A percentile compares a stretch with the other conserved stretches of the same genome.
Evolutionary conservation across 163 green algal species (phyloP).

Genomic region (Coccomyxa subellipsoidea): DNA sequence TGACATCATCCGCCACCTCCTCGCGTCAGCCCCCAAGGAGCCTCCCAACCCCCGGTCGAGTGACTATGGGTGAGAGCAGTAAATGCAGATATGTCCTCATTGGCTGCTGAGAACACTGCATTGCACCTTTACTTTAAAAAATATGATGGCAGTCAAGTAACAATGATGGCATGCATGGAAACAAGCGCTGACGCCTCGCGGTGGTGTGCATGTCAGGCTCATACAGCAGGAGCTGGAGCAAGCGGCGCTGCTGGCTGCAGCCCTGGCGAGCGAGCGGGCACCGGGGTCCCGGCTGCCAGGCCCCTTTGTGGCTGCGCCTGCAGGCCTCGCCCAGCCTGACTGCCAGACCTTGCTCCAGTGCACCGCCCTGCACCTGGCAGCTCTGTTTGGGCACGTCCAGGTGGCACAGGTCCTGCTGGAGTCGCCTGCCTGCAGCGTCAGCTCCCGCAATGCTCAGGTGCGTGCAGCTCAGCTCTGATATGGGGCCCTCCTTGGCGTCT

Average conservation of each 20-base stretch:
- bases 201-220: neutral
- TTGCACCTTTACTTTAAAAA: too few relatives aligned
- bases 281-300: neutral
- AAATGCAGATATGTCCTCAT: neutral
- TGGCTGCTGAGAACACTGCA: too few relatives aligned
- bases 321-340: neutral
- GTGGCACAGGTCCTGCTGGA: conserved; percentile 44
- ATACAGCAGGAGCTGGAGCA: neutral
- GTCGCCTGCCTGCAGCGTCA: conserved; percentile 29
- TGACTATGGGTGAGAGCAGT: conserved; percentile 29
- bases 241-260: neutral
- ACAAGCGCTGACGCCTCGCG: neutral
- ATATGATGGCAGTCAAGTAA: too few relatives aligned
- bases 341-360: conserved; percentile 14
- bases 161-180: too few relatives aligned
- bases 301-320: neutral
- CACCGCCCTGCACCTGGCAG: conserved; percentile 62
- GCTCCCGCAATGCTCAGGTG: conserved; percentile 28
- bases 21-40: conserved; percentile 35
- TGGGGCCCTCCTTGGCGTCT: too few relatives aligned
- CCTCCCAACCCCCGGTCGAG: conserved; percentile 25
- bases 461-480: too few relatives aligned
- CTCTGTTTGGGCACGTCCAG: conserved; percentile 49
- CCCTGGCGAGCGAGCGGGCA: neutral
- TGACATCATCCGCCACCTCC: conserved; percentile 51